Evolutionary conservation across 1,284 basidiomycete genomes (phyloP).

Genomic region (Phellinidium pouzarii): DNA sequence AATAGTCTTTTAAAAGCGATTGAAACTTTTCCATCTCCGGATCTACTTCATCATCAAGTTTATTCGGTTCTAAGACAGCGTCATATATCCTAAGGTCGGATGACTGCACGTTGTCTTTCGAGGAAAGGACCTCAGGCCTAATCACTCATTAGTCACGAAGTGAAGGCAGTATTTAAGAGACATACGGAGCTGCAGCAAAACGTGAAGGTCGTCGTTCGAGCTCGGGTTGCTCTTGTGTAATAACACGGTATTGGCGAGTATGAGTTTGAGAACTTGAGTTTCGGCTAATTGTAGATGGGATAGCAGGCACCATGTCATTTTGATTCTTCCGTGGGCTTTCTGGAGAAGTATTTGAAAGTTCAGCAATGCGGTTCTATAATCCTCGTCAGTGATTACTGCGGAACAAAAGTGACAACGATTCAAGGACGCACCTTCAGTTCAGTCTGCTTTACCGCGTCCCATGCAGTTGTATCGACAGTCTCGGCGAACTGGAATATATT

Average conservation of each 20-base stretch:
- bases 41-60: constrained; percentile 34
- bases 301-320: background rate
- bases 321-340: constrained; percentile 5
- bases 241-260: constrained; percentile 16
- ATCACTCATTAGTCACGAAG: constrained; percentile 27
- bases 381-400: background rate
- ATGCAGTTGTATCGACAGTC: constrained; percentile 62
- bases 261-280: constrained; percentile 6
- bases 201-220: constrained; percentile 16
- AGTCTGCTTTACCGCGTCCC: constrained; percentile 54
- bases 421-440: constrained; percentile 50
- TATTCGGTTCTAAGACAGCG: constrained; percentile 46
- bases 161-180: background rate
- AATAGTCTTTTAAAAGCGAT: constrained; percentile 63
- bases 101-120: constrained; percentile 37
- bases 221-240: constrained; percentile 18
- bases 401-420: background rate
- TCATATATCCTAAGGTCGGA: constrained; percentile 62
- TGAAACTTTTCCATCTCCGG: constrained; percentile 68
- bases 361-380: constrained; percentile 40
- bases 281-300: background rate
- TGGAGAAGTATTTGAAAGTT: constrained; percentile 20
- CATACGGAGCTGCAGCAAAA: constrained; percentile 18
- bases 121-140: constrained; percentile 50
- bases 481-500: constrained; percentile 73